Conservation (phyloP, 345 rosid genomes). For the Euclidium syriacum region DNA sequence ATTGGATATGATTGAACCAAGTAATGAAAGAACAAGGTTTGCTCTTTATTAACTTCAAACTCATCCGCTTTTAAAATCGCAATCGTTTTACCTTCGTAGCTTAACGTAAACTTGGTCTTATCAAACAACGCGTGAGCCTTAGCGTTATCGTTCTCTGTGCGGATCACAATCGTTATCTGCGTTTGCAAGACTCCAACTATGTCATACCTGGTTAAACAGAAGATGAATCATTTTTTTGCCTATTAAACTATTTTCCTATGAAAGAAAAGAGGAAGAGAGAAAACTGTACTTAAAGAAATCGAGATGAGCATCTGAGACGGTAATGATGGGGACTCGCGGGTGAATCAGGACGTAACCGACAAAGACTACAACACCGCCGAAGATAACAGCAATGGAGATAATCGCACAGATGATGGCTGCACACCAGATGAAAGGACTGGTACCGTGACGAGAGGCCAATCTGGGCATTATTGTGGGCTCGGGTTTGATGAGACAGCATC, state of each 20-base stretch:
- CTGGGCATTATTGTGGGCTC: slow-evolving; percentile 40
- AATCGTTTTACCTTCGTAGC: slow-evolving; percentile 42
- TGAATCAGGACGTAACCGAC: slow-evolving; percentile 67
- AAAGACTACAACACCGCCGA: slow-evolving; percentile 56
- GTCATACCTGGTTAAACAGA: slow-evolving; percentile 25
- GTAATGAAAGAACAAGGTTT: slow-evolving; percentile 33
- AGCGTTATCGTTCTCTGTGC: slow-evolving; percentile 58
- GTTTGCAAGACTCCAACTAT: slow-evolving; percentile 54
- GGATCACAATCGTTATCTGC: slow-evolving; percentile 48
- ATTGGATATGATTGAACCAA: slow-evolving; percentile 55
- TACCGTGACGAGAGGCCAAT: slow-evolving; percentile 23
- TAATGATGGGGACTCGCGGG: slow-evolving; percentile 69
- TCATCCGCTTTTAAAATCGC: slow-evolving; percentile 40
- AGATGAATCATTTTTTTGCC: too few species aligned
- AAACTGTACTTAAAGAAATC: slow-evolving; percentile 38
- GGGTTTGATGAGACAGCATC: slow-evolving; percentile 26
- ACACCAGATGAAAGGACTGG: slow-evolving; percentile 65
- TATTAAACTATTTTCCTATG: too few species aligned
- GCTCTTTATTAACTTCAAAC: slow-evolving; percentile 64
- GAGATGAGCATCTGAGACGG: slow-evolving; percentile 54
- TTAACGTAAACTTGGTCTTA: slow-evolving; percentile 29
- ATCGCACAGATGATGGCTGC: slow-evolving; percentile 69
- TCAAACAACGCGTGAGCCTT: slow-evolving; percentile 68
- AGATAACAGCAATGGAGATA: slow-evolving; percentile 51
- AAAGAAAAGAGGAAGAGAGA: slow-evolving; percentile 29